phyloP scores from a whole-genome alignment of 139 green algal species.

The Pedinophyceae sp. region DNA sequence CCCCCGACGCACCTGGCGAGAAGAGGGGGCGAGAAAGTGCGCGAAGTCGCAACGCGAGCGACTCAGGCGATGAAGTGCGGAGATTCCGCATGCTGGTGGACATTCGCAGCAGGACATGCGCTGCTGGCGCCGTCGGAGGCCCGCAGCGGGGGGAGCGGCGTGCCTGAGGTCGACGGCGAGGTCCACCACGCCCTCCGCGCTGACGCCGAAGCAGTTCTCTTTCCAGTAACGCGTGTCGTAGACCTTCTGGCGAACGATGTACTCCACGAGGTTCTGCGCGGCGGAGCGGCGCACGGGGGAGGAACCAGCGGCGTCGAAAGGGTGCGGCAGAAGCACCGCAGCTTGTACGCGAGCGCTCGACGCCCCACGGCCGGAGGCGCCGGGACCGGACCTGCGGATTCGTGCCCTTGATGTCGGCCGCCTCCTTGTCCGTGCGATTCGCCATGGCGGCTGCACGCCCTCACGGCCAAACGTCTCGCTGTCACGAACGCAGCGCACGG shows the following conservation, averaged over 20 bases:
- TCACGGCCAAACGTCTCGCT: too few species aligned
- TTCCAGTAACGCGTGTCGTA: slow-evolving; percentile 94
- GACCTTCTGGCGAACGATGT: slow-evolving; percentile 81
- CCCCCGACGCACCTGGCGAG: slow-evolving; percentile 35
- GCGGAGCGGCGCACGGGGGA: background rate
- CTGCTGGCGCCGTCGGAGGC: too few species aligned
- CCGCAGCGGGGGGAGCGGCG: too few species aligned
- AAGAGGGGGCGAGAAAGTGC: too few species aligned
- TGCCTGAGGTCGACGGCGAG: slow-evolving; percentile 75
- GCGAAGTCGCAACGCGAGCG: too few species aligned
- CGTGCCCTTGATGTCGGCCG: slow-evolving; percentile 57
- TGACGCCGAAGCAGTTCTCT: slow-evolving; percentile 92
- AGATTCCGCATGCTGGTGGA: too few species aligned
- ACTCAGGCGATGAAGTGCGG: too few species aligned
- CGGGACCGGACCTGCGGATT: slow-evolving; percentile 90
- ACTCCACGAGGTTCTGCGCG: slow-evolving; percentile 77
- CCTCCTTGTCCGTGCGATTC: slow-evolving; percentile 64
- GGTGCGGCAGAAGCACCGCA: background rate
- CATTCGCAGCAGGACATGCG: too few species aligned
- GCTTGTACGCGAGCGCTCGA: background rate
- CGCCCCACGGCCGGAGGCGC: background rate
- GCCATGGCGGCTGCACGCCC: too few species aligned
- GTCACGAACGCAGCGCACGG: too few species aligned
- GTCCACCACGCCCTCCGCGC: slow-evolving; percentile 84
- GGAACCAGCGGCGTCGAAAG: background rate